Evolutionary conservation across 1,284 basidiomycete genomes (phyloP).

Genomic region (Peniophora sp.): DNA sequence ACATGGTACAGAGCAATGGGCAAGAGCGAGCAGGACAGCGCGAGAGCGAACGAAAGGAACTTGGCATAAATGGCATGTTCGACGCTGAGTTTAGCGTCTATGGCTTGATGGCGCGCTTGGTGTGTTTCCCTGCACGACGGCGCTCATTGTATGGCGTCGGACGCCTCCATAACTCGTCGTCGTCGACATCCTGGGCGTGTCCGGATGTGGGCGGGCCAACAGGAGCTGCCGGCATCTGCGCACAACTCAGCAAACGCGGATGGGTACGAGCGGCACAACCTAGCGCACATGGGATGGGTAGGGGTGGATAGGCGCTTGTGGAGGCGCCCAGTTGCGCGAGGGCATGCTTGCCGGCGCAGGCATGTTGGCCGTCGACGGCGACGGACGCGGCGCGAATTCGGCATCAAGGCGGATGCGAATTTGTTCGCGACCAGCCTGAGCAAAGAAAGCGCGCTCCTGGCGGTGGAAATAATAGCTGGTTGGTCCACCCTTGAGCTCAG

Average conservation of each 20-base stretch:
- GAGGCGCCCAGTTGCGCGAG: background rate
- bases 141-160: conserved; percentile 63
- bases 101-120: conserved; percentile 30
- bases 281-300: background rate
- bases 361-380: conserved; percentile 2
- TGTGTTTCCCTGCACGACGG: conserved; percentile 66
- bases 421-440: conserved; percentile 65
- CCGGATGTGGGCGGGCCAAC: background rate
- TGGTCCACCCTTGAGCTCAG: conserved; percentile 44
- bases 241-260: background rate
- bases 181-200: conserved; percentile 19
- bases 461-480: conserved; percentile 63
- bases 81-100: background rate
- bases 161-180: conserved; percentile 57
- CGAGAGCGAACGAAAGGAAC: too few relatives aligned
- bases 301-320: background rate
- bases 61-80: too few relatives aligned
- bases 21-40: too few relatives aligned
- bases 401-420: conserved; percentile 62
- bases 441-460: conserved; percentile 70
- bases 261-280: background rate
- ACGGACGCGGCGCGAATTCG: conserved; percentile 26
- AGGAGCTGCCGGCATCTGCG: background rate
- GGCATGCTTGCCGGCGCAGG: background rate
- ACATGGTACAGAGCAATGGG: too few relatives aligned